Evolutionary conservation across 306 rosid species (phyloP), one percentile per base, ranked within the genome.

Genomic region (Trifolium subterraneum): DNA sequence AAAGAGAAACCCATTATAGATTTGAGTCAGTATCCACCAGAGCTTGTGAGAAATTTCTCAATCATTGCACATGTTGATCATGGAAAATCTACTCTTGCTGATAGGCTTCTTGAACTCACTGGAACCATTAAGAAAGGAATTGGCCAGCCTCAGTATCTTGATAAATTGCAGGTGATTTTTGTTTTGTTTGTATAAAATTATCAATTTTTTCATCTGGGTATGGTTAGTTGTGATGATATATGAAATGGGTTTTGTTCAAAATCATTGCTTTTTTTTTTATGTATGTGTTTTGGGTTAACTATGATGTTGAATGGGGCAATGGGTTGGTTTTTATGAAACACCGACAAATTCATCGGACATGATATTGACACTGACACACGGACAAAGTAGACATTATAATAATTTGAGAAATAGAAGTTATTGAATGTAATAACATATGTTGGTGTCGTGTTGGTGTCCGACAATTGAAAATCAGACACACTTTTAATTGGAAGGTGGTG

Each of bases 121-220:
- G 95, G 96, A 58, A 94, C 98, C 62, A 91, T 94, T 62, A 94
- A 90, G 80, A 87, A 84, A 76, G 98, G 97, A 16, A 94, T 82
- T 79, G 98, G 98, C 58, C 98, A 90, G 77, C 95, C 97, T 70
- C 97, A 90, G 80, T 90, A 83, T 82, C 95, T 94, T 64, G 97
- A 94, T 72, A 88, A 90, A 29, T 81, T 90, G 82, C 97, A 92
- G 95, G 98, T 27, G 25, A 23, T 92, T 45, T 8, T 51, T 50
- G 7, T 73, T 54, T 16, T 51, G 12, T 1, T 18, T 0, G 12
- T 25, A 8, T 4, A 8, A 16, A 55, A 33, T 3, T 15, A 13
- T 38, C 36, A 10, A 2, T 47, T 16, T 29, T 50, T 27, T 70
- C 52, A 19, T 64, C 16, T 75, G 58, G 45, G 48, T 71, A 2